Evolutionary conservation across 2,329 filamentous ascomycete genomes (phyloP).

Genomic region (Monosporascus sp.): DNA sequence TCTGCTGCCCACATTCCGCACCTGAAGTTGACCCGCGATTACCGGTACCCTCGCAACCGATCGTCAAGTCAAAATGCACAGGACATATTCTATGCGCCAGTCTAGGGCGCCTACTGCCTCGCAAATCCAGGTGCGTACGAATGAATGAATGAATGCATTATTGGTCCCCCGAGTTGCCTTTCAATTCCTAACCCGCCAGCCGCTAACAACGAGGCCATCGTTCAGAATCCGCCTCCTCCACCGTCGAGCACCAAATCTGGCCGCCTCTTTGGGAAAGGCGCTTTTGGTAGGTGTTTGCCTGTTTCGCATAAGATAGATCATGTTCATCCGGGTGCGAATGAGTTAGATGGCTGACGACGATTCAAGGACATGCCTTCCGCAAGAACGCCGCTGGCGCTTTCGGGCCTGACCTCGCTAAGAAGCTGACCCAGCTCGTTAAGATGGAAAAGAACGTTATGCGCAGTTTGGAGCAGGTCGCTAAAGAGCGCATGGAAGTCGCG

Average conservation of each 20-base stretch:
- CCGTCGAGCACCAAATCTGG: conserved; percentile 85
- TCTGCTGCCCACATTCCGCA: not conserved
- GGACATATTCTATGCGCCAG: conserved; percentile 98
- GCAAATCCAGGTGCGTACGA: conserved; percentile 49
- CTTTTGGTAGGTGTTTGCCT: conserved; percentile 63
- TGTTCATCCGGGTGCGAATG: not conserved
- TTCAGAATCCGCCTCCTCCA: conserved; percentile 89
- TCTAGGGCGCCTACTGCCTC: conserved; percentile 93
- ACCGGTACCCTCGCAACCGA: not conserved
- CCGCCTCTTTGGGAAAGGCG: conserved; percentile 80
- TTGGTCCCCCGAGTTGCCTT: conserved; percentile 2
- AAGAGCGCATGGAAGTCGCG: conserved; percentile 97
- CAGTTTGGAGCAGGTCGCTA: conserved; percentile 88
- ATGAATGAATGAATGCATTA: conserved; percentile 6
- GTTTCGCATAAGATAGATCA: not conserved
- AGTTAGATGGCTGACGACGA: conserved; percentile 15
- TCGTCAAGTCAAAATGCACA: conserved; percentile 68
- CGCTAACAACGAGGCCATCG: not conserved
- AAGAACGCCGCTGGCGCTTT: conserved; percentile 72
- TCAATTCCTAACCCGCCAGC: not conserved
- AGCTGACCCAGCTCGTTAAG: conserved; percentile 95
- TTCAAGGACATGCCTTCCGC: conserved; percentile 60
- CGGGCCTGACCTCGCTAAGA: conserved; percentile 86
- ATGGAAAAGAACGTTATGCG: conserved; percentile 99
- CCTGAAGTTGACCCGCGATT: not conserved